Conservation (phyloP, 2,329 filamentous ascomycete species). For the Fusarium kyushuense region DNA sequence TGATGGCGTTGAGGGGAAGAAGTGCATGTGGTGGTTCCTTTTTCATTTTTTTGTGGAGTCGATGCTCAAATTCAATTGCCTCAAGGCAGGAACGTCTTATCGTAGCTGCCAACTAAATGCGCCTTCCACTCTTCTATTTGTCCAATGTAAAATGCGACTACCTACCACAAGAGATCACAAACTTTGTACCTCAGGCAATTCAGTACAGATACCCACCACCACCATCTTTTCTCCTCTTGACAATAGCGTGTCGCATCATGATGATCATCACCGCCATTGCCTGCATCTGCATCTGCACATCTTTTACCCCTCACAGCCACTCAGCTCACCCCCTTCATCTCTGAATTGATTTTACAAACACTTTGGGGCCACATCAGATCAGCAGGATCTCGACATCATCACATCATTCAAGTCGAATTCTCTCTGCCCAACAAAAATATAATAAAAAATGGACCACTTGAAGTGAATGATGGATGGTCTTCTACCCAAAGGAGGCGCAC, state of each 20-base stretch:
- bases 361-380: constrained; percentile 14
- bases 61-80: background rate
- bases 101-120: background rate
- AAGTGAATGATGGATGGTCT: constrained; percentile 2
- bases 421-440: constrained; percentile 2
- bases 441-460: background rate
- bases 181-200: background rate
- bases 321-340: constrained; percentile 19
- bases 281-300: constrained; percentile 2
- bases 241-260: constrained; percentile 23
- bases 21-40: background rate
- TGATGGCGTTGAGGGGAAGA: background rate
- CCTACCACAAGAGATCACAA: background rate
- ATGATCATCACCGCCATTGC: constrained; percentile 30
- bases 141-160: background rate
- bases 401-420: constrained; percentile 1
- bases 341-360: background rate
- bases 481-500: background rate
- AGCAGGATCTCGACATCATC: constrained; percentile 4
- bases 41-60: background rate
- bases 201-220: constrained; percentile 2
- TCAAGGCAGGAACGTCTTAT: constrained; percentile 2
- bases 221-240: constrained; percentile 2
- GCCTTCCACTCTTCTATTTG: constrained; percentile 4
- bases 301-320: constrained; percentile 21